Conservation (phyloP, 2,329 filamentous ascomycete species). For the Pyrenophora graminea region DNA sequence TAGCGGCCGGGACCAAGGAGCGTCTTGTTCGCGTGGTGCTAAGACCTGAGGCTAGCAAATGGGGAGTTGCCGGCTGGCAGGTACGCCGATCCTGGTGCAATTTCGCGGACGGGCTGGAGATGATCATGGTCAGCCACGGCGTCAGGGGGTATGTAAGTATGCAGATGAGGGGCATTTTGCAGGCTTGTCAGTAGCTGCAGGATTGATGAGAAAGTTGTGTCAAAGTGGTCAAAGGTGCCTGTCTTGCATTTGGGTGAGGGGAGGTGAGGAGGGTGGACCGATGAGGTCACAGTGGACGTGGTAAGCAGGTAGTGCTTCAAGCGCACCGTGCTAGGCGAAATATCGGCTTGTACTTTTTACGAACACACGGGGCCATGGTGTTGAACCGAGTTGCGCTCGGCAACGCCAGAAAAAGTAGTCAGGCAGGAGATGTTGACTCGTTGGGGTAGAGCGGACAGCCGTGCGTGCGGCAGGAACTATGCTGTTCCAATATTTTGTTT, state of each 20-base stretch:
- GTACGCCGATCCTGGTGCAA: constrained; percentile 25
- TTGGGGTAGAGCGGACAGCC: too few species aligned
- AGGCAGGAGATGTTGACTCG: neutral
- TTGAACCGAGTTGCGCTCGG: too few species aligned
- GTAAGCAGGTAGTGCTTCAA: too few species aligned
- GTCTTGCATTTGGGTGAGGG: neutral
- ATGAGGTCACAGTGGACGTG: neutral
- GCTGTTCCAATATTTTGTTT: too few species aligned
- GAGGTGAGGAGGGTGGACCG: neutral
- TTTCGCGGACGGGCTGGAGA: constrained; percentile 24
- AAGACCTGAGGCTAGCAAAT: constrained; percentile 10
- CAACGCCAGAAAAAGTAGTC: neutral
- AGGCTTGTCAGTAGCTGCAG: constrained; percentile 2
- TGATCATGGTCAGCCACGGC: constrained; percentile 19
- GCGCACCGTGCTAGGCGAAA: too few species aligned
- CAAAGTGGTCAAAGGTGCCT: neutral
- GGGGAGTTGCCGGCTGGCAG: constrained; percentile 8
- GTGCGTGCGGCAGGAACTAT: too few species aligned
- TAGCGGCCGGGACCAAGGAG: constrained; percentile 5
- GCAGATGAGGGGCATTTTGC: constrained; percentile 7
- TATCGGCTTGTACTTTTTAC: too few species aligned
- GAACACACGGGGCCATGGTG: too few species aligned
- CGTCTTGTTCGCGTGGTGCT: constrained; percentile 16
- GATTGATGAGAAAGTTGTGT: constrained; percentile 1
- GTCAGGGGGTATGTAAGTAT: neutral